Conservation (phyloP, 768 basidiomycete species). For the Lactifluus pinguis region DNA sequence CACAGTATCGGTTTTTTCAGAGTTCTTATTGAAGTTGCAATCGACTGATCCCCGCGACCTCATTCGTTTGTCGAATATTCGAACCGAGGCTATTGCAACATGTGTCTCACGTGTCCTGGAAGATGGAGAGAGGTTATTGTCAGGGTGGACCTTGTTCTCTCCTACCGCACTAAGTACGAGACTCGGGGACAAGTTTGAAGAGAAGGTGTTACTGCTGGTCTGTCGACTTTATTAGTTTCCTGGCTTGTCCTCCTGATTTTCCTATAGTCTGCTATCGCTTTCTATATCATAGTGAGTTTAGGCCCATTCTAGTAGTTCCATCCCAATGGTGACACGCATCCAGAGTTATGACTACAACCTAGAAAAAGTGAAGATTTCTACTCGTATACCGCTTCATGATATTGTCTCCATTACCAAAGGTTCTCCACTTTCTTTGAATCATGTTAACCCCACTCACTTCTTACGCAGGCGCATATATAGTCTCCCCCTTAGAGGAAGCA, state of each 20-base stretch:
- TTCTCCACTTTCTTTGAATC: conserved; percentile 22
- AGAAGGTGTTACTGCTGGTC: conserved; percentile 86
- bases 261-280: conserved; percentile 35
- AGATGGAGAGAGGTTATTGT: conserved; percentile 51
- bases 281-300: conserved; percentile 67
- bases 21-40: conserved; percentile 81
- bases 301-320: not conserved
- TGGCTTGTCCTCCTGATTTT: conserved; percentile 2
- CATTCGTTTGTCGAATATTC: conserved; percentile 78
- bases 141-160: conserved; percentile 88
- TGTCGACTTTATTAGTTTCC: conserved; percentile 29
- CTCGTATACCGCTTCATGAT: conserved; percentile 78
- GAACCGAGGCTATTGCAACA: conserved; percentile 88
- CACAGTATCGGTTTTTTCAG: conserved; percentile 80
- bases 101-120: conserved; percentile 47
- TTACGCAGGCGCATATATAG: conserved; percentile 77
- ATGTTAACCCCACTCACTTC: not conserved
- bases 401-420: conserved; percentile 75
- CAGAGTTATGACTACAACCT: conserved; percentile 92
- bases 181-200: conserved; percentile 77
- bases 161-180: conserved; percentile 69
- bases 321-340: not conserved
- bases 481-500: conserved; percentile 88
- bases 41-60: conserved; percentile 90
- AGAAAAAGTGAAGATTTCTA: conserved; percentile 86